Evolutionary conservation across 495 filamentous ascomycete species (phyloP).

Genomic region (Extremus antarcticus): DNA sequence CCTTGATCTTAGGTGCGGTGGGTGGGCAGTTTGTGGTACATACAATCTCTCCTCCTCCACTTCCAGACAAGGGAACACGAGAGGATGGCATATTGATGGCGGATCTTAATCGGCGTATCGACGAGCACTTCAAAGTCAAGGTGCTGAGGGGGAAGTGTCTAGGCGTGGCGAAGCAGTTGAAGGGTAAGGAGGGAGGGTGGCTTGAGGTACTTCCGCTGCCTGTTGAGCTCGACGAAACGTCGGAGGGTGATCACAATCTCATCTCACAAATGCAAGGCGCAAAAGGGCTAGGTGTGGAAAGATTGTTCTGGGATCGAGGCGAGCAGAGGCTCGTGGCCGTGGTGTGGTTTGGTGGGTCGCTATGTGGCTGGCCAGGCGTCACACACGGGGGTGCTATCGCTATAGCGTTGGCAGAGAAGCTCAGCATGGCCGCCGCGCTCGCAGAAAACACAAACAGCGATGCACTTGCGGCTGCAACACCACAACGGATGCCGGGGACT

Average conservation of each 20-base stretch:
- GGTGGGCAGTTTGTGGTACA: constrained; percentile 12
- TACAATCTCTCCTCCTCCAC: constrained; percentile 20
- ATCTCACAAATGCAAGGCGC: constrained; percentile 19
- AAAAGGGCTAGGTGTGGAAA: constrained; percentile 24
- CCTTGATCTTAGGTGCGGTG: constrained; percentile 9
- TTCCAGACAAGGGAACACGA: constrained; percentile 20
- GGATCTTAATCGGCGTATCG: constrained; percentile 21
- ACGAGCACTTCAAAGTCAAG: constrained; percentile 27
- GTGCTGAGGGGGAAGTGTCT: constrained; percentile 19
- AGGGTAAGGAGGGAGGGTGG: constrained; percentile 21
- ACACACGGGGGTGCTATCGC: constrained; percentile 67
- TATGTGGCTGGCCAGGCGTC: constrained; percentile 64
- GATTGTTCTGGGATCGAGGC: constrained; percentile 41
- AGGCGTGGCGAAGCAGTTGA: constrained; percentile 10
- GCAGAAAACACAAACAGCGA: not conserved
- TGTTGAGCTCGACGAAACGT: not conserved
- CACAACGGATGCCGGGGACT: constrained; percentile 18
- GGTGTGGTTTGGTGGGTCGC: constrained; percentile 51
- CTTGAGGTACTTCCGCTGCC: constrained; percentile 12
- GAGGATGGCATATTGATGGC: constrained; percentile 23
- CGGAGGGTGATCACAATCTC: constrained; percentile 6
- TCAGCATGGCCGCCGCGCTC: constrained; percentile 39
- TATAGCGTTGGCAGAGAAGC: constrained; percentile 59
- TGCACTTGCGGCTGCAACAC: constrained; percentile 8
- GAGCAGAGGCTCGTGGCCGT: constrained; percentile 41